Evolutionary conservation across 129 eudicot species (phyloP).

Genomic region (Smallanthus sonchifolius): DNA sequence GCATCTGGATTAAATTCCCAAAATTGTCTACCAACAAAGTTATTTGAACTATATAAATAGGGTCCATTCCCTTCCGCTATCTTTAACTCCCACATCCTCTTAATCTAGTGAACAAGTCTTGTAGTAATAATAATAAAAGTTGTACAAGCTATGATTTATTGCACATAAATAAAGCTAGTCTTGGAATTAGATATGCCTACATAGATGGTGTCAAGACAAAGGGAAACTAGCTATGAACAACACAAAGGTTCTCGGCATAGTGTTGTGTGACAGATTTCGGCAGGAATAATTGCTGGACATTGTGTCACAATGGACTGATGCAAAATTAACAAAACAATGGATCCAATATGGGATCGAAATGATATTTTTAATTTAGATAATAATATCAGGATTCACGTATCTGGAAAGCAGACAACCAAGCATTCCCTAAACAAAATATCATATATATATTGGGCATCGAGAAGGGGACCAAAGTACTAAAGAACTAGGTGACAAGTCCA

Average conservation of each 20-base stretch:
- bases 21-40: constrained; percentile 65
- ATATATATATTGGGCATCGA: no score
- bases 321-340: neutral
- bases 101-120: neutral
- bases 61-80: constrained; percentile 52
- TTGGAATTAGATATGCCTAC: neutral
- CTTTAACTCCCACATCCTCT: constrained; percentile 68
- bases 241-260: neutral
- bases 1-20: constrained; percentile 62
- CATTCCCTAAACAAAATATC: no score
- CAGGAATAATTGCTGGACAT: neutral
- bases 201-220: neutral
- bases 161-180: neutral
- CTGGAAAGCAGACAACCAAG: neutral
- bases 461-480: no score
- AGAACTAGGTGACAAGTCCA: no score
- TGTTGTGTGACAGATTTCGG: neutral
- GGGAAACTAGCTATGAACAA: neutral
- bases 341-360: neutral
- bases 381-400: neutral
- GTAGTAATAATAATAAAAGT: neutral
- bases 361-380: neutral
- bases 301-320: neutral
- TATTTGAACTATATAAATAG: constrained; percentile 66
- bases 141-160: neutral